Conservation (phyloP, 2,329 filamentous ascomycete species). For the Bipolaris oryzae region DNA sequence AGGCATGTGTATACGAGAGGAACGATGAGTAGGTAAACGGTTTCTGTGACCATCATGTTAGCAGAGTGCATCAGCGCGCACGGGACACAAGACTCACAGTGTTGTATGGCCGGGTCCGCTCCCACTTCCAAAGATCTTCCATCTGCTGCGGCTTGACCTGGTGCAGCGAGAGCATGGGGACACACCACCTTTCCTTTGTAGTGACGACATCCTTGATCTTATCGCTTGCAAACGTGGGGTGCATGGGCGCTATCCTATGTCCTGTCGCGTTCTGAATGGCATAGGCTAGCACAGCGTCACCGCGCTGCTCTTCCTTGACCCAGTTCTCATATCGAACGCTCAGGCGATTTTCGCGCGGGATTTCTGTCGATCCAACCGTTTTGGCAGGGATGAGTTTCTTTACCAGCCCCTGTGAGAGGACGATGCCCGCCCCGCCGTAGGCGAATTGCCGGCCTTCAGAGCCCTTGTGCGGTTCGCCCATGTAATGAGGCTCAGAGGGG, state of each 20-base stretch:
- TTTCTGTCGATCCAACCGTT: slow-evolving; percentile 34
- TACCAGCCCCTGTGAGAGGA: slow-evolving; percentile 60
- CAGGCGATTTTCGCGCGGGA: slow-evolving; percentile 35
- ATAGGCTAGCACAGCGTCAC: slow-evolving; percentile 49
- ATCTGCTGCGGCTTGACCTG: slow-evolving; percentile 54
- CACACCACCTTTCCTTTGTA: slow-evolving; percentile 51
- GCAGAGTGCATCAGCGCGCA: background rate
- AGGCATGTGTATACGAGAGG: slow-evolving; percentile 46
- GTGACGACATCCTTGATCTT: slow-evolving; percentile 55
- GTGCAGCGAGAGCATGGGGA: slow-evolving; percentile 51
- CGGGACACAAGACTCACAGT: slow-evolving; percentile 23
- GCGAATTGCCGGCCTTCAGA: slow-evolving; percentile 48
- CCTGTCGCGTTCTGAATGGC: slow-evolving; percentile 48
- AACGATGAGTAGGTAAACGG: slow-evolving; percentile 47
- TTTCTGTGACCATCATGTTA: slow-evolving; percentile 33
- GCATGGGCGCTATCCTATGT: slow-evolving; percentile 45
- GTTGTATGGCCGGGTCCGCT: slow-evolving; percentile 46
- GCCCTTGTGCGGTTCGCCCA: slow-evolving; percentile 47
- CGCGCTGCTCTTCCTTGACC: slow-evolving; percentile 54
- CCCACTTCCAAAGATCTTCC: slow-evolving; percentile 57
- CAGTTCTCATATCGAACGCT: slow-evolving; percentile 41
- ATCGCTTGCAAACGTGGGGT: slow-evolving; percentile 52
- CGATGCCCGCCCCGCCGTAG: slow-evolving; percentile 54
- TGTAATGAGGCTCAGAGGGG: slow-evolving; percentile 45
- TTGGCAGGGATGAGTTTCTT: slow-evolving; percentile 49